phyloP scores from a whole-genome alignment of 2,329 filamentous ascomycete genomes.

The Coleophoma crateriformis region DNA sequence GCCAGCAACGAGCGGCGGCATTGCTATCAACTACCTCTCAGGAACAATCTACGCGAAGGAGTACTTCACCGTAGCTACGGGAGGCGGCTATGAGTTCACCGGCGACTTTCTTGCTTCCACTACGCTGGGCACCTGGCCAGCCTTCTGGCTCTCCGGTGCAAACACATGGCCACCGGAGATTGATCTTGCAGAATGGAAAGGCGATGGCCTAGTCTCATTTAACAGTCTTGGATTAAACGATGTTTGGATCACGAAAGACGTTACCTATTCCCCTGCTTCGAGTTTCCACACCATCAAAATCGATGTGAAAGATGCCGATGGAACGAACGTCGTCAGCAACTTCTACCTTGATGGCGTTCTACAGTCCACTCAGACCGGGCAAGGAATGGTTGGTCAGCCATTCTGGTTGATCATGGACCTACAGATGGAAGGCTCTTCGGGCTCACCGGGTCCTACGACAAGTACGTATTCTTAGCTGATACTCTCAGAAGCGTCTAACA shows the following conservation, averaged over 20 bases:
- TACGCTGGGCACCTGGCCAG: constrained; percentile 45
- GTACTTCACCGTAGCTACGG: constrained; percentile 31
- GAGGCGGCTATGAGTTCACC: constrained; percentile 32
- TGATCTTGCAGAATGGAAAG: constrained; percentile 57
- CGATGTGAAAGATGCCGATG: constrained; percentile 44
- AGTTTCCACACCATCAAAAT: constrained; percentile 43
- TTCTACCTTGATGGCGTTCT: constrained; percentile 48
- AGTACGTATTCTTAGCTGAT: constrained; percentile 1
- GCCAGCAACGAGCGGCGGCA: constrained; percentile 22
- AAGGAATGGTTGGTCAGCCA: constrained; percentile 39
- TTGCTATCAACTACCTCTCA: constrained; percentile 44
- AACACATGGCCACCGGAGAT: constrained; percentile 53
- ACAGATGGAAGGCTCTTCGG: constrained; percentile 14
- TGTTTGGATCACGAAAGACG: constrained; percentile 33
- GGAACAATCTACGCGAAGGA: constrained; percentile 35
- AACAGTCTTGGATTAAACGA: constrained; percentile 49
- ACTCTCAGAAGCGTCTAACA: neutral
- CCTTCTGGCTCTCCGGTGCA: constrained; percentile 52
- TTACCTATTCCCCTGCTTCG: constrained; percentile 38
- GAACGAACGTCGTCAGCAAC: constrained; percentile 43
- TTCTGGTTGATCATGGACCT: constrained; percentile 19
- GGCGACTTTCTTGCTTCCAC: constrained; percentile 33
- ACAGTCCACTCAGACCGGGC: constrained; percentile 44
- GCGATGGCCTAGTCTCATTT: constrained; percentile 46
- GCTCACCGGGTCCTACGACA: constrained; percentile 9